phyloP scores from a whole-genome alignment of 129 eudicot genomes.

The Smallanthus sonchifolius region DNA sequence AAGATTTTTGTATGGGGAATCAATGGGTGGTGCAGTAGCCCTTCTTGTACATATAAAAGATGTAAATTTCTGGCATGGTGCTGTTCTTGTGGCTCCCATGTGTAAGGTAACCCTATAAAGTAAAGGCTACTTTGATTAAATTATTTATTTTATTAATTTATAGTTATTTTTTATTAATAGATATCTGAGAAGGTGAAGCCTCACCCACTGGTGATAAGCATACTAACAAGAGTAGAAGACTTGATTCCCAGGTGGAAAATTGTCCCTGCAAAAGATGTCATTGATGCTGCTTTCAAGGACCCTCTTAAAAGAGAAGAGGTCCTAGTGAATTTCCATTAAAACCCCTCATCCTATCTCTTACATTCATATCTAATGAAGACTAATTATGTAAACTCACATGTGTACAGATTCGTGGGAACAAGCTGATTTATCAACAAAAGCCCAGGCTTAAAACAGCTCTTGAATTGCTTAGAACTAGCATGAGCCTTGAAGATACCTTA shows the following conservation, averaged over 20 bases:
- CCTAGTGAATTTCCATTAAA: not conserved
- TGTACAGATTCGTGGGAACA: conserved; percentile 76
- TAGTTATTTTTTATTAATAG: conserved; percentile 17
- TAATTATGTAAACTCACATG: conserved; percentile 10
- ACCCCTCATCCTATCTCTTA: not conserved
- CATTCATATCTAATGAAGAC: not conserved
- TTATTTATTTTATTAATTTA: not conserved
- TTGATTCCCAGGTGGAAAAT: conserved; percentile 93
- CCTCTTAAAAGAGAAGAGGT: conserved; percentile 86
- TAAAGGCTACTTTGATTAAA: not conserved
- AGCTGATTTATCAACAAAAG: conserved; percentile 75
- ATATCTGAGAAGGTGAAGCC: conserved; percentile 98
- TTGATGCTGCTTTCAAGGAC: conserved; percentile 91
- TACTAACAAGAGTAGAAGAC: conserved; percentile 69
- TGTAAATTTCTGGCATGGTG: conserved; percentile 85
- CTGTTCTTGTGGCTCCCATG: conserved; percentile 95
- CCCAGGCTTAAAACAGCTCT: conserved; percentile 95
- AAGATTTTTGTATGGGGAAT: conserved; percentile 87
- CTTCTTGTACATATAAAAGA: conserved; percentile 73
- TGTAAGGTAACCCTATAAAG: conserved; percentile 66
- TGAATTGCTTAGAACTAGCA: conserved; percentile 95
- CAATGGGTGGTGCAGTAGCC: conserved; percentile 98
- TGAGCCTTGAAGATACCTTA: conserved; percentile 75
- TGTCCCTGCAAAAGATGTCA: conserved; percentile 89
- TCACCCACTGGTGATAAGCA: conserved; percentile 68